Conservation (phyloP, 108 stramenopile species). For the Cyclotella choctawhatcheeana region DNA sequence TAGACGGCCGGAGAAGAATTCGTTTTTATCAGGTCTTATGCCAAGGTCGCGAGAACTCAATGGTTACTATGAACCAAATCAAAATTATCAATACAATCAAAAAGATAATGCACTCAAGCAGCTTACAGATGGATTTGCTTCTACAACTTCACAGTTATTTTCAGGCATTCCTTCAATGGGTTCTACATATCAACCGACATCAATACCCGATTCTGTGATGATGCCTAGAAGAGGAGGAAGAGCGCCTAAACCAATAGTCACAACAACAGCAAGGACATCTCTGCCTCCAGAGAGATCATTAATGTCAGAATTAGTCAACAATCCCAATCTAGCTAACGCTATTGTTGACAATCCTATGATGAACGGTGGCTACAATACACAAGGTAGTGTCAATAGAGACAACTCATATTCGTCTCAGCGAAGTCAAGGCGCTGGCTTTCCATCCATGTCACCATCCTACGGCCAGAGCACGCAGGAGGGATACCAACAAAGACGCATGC, state of each 20-base stretch:
- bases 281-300: conserved; percentile 1
- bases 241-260: conserved; percentile 3
- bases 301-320: conserved; percentile 11
- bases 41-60: background rate
- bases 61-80: background rate
- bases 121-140: conserved; percentile 7
- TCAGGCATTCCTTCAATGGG: conserved; percentile 1
- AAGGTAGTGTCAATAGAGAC: background rate
- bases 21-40: conserved; percentile 10
- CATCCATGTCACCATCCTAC: background rate
- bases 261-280: conserved; percentile 2
- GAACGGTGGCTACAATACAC: conserved; percentile 1
- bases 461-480: background rate
- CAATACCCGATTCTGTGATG: conserved; percentile 1
- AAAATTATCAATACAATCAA: too few species aligned
- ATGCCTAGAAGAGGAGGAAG: conserved; percentile 9
- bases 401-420: conserved; percentile 5
- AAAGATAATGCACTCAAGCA: conserved; percentile 1
- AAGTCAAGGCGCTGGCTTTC: background rate
- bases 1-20: background rate
- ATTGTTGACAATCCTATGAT: background rate
- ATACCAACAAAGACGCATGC: conserved; percentile 1
- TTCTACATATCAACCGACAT: background rate
- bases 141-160: conserved; percentile 7
- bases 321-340: background rate